phyloP scores from a whole-genome alignment of 495 filamentous ascomycete species.

The Podospora appendiculata region DNA sequence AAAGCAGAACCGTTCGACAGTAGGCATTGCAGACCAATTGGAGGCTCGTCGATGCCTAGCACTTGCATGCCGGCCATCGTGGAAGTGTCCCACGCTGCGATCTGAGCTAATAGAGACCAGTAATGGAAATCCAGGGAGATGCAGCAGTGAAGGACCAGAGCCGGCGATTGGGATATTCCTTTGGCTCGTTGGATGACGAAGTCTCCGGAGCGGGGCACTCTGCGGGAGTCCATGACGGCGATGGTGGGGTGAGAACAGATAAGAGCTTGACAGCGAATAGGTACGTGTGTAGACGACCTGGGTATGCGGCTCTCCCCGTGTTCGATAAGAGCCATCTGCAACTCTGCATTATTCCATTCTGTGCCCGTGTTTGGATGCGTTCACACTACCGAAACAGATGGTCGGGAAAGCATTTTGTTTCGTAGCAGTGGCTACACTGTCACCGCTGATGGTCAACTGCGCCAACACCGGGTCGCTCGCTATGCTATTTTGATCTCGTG shows the following conservation, averaged over 20 bases:
- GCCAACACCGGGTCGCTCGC: too few relatives aligned
- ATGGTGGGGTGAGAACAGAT: constrained; percentile 13
- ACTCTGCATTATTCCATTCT: too few relatives aligned
- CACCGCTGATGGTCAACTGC: too few relatives aligned
- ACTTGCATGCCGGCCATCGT: background rate
- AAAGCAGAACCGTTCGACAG: constrained; percentile 6
- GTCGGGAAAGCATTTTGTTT: too few relatives aligned
- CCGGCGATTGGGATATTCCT: background rate
- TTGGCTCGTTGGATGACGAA: constrained; percentile 8
- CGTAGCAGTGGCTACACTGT: too few relatives aligned
- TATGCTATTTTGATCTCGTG: too few relatives aligned
- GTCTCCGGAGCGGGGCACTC: constrained; percentile 5
- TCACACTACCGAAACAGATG: too few relatives aligned
- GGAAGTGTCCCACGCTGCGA: constrained; percentile 6
- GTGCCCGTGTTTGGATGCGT: too few relatives aligned
- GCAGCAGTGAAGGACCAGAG: constrained; percentile 6
- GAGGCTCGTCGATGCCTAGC: background rate
- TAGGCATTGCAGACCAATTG: background rate
- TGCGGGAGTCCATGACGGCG: background rate
- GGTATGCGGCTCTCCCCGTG: too few relatives aligned
- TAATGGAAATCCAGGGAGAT: constrained; percentile 13
- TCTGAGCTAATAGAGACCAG: constrained; percentile 9
- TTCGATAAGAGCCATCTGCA: too few relatives aligned
- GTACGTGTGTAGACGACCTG: too few relatives aligned
- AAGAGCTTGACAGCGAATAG: constrained; percentile 1